These are phyloP conservation scores for Boletus holoroseus DNA, from an alignment of 1,284 basidiomycete genomes.

Conservation along the genomic window DNA sequence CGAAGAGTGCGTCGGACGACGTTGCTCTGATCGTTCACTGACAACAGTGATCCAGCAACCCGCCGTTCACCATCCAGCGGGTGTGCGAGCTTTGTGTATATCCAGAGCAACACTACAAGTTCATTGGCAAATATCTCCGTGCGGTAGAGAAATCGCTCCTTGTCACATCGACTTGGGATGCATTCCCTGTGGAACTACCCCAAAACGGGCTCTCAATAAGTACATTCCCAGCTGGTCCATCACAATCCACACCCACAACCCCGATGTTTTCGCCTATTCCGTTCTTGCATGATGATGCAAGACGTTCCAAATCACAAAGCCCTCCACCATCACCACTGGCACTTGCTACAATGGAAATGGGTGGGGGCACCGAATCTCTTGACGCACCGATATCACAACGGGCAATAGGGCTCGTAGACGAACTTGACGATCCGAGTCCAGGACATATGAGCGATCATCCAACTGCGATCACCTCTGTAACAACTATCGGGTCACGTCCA, in stretches of 20 bases:
- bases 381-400: constrained; percentile 41
- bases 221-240: constrained; percentile 40
- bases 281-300: constrained; percentile 72
- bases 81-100: constrained; percentile 78
- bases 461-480: constrained; percentile 62
- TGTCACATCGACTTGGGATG: constrained; percentile 76
- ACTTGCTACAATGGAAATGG: constrained; percentile 38
- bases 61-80: constrained; percentile 92
- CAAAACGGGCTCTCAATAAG: constrained; percentile 40
- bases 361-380: constrained; percentile 26
- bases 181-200: constrained; percentile 54
- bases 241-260: constrained; percentile 56
- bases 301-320: constrained; percentile 67
- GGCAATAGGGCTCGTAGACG: constrained; percentile 70
- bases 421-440: constrained; percentile 74
- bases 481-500: constrained; percentile 44
- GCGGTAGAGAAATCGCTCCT: constrained; percentile 82
- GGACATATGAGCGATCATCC: constrained; percentile 78
- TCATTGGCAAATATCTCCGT: constrained; percentile 85
- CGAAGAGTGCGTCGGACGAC: constrained; percentile 52
- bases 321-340: constrained; percentile 68
- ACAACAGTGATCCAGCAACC: constrained; percentile 40
- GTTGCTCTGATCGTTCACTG: constrained; percentile 8
- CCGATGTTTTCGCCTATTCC: constrained; percentile 81
- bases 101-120: constrained; percentile 70